Percentiles rank a stretch among this genome's conserved stretches.
Conservation (phyloP, 768 basidiomycete genomes). For the Trametes villosa region DNA sequence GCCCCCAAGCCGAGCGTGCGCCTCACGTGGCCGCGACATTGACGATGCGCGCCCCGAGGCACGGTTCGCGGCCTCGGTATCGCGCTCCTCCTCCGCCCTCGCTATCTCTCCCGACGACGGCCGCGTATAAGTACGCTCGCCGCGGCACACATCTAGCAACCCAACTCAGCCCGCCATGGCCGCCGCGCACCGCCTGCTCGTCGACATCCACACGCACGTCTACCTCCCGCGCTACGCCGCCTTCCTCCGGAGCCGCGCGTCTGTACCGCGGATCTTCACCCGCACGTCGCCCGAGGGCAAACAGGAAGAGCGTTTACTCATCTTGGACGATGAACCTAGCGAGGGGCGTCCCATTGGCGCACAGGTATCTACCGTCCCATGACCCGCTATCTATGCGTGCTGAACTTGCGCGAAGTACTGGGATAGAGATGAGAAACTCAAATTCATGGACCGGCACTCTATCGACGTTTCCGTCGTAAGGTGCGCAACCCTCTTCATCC, state of each 20-base stretch:
- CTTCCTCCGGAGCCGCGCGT: constrained; percentile 63
- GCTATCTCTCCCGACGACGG: neutral
- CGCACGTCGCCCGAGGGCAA: constrained; percentile 49
- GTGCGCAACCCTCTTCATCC: constrained; percentile 38
- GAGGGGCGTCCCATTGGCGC: constrained; percentile 80
- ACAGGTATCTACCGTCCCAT: constrained; percentile 48
- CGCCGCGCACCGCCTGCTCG: constrained; percentile 45
- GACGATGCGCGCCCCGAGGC: constrained; percentile 1
- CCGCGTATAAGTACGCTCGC: neutral
- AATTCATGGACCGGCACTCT: constrained; percentile 83
- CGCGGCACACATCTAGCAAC: neutral
- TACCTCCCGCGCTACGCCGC: constrained; percentile 81
- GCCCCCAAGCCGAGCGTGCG: neutral
- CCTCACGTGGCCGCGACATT: constrained; percentile 23
- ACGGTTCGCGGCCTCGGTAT: too few relatives aligned
- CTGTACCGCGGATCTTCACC: constrained; percentile 69
- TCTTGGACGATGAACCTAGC: constrained; percentile 79
- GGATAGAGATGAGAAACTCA: constrained; percentile 76
- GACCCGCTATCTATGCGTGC: neutral
- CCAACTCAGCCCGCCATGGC: neutral
- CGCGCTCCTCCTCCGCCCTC: neutral
- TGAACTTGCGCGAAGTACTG: constrained; percentile 56
- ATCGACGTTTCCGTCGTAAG: constrained; percentile 83
- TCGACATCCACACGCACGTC: constrained; percentile 88
- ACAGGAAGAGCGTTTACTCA: constrained; percentile 70